Percentiles rank a stretch among this genome's conserved stretches.
Conservation (phyloP, 2,329 filamentous ascomycete species). For the Sclerotinia spermophila region DNA sequence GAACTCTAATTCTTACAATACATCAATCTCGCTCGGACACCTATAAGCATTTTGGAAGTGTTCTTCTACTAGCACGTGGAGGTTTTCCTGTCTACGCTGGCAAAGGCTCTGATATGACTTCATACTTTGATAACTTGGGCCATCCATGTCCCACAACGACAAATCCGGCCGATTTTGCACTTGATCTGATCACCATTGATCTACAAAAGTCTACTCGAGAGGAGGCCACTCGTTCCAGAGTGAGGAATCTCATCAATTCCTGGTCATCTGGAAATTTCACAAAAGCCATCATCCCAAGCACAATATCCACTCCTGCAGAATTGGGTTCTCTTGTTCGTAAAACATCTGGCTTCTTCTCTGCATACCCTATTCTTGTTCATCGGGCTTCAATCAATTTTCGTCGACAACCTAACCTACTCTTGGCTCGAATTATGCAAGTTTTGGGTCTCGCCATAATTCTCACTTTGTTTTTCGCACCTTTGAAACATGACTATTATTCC, state of each 20-base stretch:
- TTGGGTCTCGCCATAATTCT: constrained; percentile 60
- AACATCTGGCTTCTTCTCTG: constrained; percentile 56
- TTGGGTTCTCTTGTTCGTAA: constrained; percentile 64
- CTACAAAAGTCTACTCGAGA: constrained; percentile 63
- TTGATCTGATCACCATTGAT: constrained; percentile 74
- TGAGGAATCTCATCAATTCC: constrained; percentile 55
- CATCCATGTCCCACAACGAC: constrained; percentile 64
- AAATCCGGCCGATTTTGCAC: constrained; percentile 74
- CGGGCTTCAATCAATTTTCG: constrained; percentile 67
- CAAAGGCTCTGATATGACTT: constrained; percentile 58
- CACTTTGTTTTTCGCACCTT: constrained; percentile 66
- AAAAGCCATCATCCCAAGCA: constrained; percentile 24
- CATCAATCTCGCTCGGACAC: constrained; percentile 73
- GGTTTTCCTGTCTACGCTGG: constrained; percentile 68
- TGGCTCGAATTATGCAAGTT: constrained; percentile 65
- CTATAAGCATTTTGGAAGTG: constrained; percentile 67
- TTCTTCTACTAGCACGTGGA: constrained; percentile 67
- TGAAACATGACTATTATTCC: constrained; percentile 64
- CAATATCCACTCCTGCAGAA: constrained; percentile 62
- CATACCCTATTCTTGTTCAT: constrained; percentile 64
- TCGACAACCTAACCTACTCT: constrained; percentile 60
- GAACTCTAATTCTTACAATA: constrained; percentile 72
- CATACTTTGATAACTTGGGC: constrained; percentile 58
- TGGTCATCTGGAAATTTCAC: constrained; percentile 45
- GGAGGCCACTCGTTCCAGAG: constrained; percentile 57